phyloP scores from a whole-genome alignment of 2,329 filamentous ascomycete genomes.

The Aspergillus hortae region DNA sequence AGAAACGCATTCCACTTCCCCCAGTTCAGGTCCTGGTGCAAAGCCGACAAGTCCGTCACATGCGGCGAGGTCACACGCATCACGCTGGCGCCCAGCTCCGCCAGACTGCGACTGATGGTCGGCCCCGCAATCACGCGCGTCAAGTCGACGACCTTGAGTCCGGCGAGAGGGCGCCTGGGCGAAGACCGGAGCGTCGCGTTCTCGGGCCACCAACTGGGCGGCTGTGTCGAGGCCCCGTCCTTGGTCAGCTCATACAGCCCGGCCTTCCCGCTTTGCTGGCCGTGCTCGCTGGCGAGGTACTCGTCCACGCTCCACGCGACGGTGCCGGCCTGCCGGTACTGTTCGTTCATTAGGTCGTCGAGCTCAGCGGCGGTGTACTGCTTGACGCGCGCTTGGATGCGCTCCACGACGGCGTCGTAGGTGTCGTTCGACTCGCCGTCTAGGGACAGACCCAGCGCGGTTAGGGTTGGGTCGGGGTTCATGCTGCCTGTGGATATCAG shows the following conservation, averaged over 20 bases:
- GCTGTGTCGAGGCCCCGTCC: not conserved
- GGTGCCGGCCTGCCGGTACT: constrained; percentile 6
- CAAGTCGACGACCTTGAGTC: constrained; percentile 70
- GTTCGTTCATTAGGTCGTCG: constrained; percentile 6
- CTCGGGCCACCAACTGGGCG: not conserved
- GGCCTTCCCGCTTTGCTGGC: not conserved
- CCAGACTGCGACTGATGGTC: constrained; percentile 66
- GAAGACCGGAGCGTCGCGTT: not conserved
- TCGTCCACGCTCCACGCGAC: constrained; percentile 6
- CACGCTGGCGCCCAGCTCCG: constrained; percentile 72
- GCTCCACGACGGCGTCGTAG: not conserved
- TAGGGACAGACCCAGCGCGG: constrained; percentile 3
- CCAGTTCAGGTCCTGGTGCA: constrained; percentile 70
- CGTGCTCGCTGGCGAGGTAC: constrained; percentile 8
- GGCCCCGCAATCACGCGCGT: constrained; percentile 74
- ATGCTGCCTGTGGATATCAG: constrained; percentile 4
- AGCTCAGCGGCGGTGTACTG: constrained; percentile 1
- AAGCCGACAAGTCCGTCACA: constrained; percentile 68
- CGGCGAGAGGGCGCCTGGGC: constrained; percentile 39
- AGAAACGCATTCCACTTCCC: constrained; percentile 67
- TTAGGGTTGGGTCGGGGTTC: constrained; percentile 4
- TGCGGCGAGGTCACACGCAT: constrained; percentile 67
- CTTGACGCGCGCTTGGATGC: not conserved
- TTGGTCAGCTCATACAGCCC: constrained; percentile 5
- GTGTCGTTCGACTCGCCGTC: not conserved